phyloP scores from a whole-genome alignment of 2,329 filamentous ascomycete species.

The Blumeria graminis region DNA sequence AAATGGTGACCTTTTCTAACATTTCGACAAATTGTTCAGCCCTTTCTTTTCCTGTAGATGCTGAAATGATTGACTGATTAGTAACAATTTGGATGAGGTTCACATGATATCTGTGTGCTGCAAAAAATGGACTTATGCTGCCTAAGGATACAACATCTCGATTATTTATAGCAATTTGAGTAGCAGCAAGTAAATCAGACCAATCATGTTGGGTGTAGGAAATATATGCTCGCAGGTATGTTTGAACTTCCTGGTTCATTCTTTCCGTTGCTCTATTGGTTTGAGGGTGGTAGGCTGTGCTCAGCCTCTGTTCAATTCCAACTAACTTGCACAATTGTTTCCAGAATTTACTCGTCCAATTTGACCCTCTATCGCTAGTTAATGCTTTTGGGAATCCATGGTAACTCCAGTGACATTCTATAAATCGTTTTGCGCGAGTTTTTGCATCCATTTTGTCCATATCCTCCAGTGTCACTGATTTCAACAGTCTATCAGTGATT shows the following conservation, averaged over 20 bases:
- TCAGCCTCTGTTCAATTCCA: neutral
- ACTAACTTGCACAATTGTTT: neutral
- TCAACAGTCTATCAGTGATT: neutral
- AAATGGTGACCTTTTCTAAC: no score
- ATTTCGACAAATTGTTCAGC: no score
- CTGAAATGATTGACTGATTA: no score
- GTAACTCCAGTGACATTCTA: neutral
- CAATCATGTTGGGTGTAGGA: no score
- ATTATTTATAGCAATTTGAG: no score
- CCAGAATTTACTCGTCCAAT: conserved; percentile 1
- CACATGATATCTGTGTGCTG: no score
- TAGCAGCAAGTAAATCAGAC: no score
- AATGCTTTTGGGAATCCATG: neutral
- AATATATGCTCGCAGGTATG: neutral
- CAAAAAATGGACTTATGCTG: no score
- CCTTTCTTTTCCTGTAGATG: no score
- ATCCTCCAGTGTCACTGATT: neutral
- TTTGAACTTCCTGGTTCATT: conserved; percentile 1
- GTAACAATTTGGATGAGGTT: no score
- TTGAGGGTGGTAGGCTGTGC: neutral
- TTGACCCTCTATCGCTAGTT: neutral
- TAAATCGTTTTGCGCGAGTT: neutral
- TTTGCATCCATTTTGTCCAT: conserved; percentile 1
- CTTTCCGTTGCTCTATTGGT: conserved; percentile 1
- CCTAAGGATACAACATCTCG: no score